Evolutionary conservation across 768 basidiomycete genomes (phyloP).

Genomic region (Steccherinum ochraceum): DNA sequence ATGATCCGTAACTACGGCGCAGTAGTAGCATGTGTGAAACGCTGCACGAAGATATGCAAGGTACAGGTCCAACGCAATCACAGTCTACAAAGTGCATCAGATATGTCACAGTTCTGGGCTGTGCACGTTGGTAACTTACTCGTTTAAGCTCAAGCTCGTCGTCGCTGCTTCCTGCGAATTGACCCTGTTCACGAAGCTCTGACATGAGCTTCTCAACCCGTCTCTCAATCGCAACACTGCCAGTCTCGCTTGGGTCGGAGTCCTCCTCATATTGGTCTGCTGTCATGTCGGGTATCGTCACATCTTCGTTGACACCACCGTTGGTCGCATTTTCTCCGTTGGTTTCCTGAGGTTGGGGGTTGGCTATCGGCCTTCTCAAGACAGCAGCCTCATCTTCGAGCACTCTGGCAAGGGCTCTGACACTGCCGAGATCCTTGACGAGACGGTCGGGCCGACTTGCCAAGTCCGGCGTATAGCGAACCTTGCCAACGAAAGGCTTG

Average conservation of each 20-base stretch:
- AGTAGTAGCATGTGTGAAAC: slow-evolving; percentile 97
- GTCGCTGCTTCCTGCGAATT: slow-evolving; percentile 55
- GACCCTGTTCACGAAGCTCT: slow-evolving; percentile 60
- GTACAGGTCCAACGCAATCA: slow-evolving; percentile 85
- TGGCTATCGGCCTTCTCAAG: slow-evolving; percentile 39
- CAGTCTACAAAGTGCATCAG: slow-evolving; percentile 39
- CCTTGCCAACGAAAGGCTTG: slow-evolving; percentile 69
- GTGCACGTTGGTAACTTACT: slow-evolving; percentile 34
- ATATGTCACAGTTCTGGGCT: not conserved
- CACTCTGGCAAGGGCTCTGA: slow-evolving; percentile 61
- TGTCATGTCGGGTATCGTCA: slow-evolving; percentile 20
- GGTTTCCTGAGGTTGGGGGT: slow-evolving; percentile 12
- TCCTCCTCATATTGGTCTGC: slow-evolving; percentile 38
- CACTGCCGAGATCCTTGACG: slow-evolving; percentile 73
- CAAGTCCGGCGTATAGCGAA: slow-evolving; percentile 78
- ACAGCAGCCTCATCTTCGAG: slow-evolving; percentile 66
- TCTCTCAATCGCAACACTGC: slow-evolving; percentile 77
- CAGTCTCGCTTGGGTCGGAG: slow-evolving; percentile 53
- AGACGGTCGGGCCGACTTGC: slow-evolving; percentile 77
- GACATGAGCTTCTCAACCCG: slow-evolving; percentile 72
- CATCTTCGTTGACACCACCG: slow-evolving; percentile 16
- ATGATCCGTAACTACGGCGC: slow-evolving; percentile 87
- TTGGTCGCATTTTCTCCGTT: slow-evolving; percentile 19
- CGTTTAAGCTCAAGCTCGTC: slow-evolving; percentile 64
- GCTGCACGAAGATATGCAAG: slow-evolving; percentile 89